Evolutionary conservation across 768 basidiomycete genomes (phyloP), one percentile per base, ranked within the genome.

Genomic region (Lenzites betulinus): DNA sequence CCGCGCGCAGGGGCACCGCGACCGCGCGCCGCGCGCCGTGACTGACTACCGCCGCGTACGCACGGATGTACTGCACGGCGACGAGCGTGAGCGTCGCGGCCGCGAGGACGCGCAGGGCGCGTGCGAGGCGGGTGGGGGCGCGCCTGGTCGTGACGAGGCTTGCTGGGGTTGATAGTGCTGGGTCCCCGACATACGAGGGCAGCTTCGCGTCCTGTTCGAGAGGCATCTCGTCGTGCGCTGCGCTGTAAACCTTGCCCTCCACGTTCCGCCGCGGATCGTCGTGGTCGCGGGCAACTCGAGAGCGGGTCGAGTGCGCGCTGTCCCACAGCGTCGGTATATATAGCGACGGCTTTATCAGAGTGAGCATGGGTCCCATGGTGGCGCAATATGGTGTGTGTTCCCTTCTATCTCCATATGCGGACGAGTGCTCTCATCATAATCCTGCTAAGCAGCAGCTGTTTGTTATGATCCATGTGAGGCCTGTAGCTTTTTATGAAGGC

Each of bases 1-100:
- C 51, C 22, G 73, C 69, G 25, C 28, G 56, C 11, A 58, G 49
- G 18, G 56, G 56, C 11, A 58, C 48, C 6, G 2, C 25, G 30
- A 50, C 48, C 38, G 38, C 38, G 30, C 30, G 30, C 6, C 48
- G 47, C 11, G 39, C 48, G 12, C 18, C 26, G 15, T 16, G 35
- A 26, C 26, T 50, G 25, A 18, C 16, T 5, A 58, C 23, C 26
- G 22, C 48, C 13, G 13, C 2, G 28, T 41, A 28, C 38, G 20
- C 36, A 18, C 26, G 5, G 12, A 43, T 1, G 9, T 51, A 58
- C 28, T 42, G 49, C 41, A 58, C 11, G 26, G n/a, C n/a, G 20
- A 35, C 26, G 23, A 57, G 18, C 9, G 36, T 28, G n/a, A 57
- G 47, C 25, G 47, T 22, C 16, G 22, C n/a, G 20, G 28, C 39